phyloP scores from a whole-genome alignment of 495 filamentous ascomycete species.

The Neurospora sp. region DNA sequence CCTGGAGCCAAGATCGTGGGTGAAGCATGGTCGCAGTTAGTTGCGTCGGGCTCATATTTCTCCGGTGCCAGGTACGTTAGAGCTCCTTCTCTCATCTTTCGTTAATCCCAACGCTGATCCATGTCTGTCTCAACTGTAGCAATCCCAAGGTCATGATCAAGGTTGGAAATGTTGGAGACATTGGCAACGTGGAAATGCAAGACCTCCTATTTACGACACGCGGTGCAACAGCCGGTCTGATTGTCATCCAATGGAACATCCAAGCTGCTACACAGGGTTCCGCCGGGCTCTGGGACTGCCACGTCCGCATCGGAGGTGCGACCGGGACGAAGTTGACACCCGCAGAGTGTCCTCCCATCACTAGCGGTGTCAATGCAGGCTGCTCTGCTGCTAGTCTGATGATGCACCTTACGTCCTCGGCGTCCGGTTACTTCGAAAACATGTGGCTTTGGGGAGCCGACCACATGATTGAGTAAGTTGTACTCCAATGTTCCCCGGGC shows the following conservation, averaged over 20 bases:
- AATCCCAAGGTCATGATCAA: slow-evolving; percentile 60
- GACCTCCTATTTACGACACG: slow-evolving; percentile 67
- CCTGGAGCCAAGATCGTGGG: slow-evolving; percentile 35
- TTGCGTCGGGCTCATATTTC: slow-evolving; percentile 34
- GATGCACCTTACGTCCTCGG: slow-evolving; percentile 55
- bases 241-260: slow-evolving; percentile 82
- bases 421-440: slow-evolving; percentile 71
- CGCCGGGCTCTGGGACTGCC: slow-evolving; percentile 8
- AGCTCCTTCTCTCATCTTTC: neutral
- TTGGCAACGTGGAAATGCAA: slow-evolving; percentile 67
- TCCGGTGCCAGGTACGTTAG: slow-evolving; percentile 12
- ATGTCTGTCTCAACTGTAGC: slow-evolving; percentile 26
- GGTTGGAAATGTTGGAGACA: slow-evolving; percentile 63
- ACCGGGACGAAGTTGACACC: slow-evolving; percentile 62
- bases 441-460: slow-evolving; percentile 86
- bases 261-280: neutral
- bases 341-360: slow-evolving; percentile 42
- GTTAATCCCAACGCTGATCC: rapidly evolving
- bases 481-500: slow-evolving; percentile 6
- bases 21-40: slow-evolving; percentile 30
- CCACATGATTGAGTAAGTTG: slow-evolving; percentile 66
- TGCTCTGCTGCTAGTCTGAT: slow-evolving; percentile 55
- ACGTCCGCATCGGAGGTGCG: slow-evolving; percentile 11
- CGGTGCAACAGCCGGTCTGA: slow-evolving; percentile 66
- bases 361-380: slow-evolving; percentile 10